Conservation (phyloP, 257 asterid species). For the Solanum lycopersicoides region DNA sequence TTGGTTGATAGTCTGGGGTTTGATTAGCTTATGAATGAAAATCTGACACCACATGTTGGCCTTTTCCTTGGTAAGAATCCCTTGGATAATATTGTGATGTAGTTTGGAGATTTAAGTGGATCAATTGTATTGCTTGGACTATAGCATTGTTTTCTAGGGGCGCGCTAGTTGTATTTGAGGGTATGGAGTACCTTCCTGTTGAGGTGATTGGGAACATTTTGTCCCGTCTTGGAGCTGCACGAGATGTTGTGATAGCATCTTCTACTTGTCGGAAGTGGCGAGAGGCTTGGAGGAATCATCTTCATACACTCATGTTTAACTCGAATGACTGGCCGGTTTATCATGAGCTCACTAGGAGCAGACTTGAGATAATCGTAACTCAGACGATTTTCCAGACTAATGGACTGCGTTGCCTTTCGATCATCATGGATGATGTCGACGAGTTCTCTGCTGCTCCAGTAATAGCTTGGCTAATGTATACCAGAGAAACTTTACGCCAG, state of each 20-base stretch:
- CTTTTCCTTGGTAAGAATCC: conserved; percentile 2
- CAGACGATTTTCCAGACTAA: conserved; percentile 69
- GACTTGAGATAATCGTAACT: conserved; percentile 73
- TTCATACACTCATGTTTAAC: conserved; percentile 57
- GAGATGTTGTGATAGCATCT: conserved; percentile 78
- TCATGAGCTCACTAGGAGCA: conserved; percentile 47
- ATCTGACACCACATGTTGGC: conserved; percentile 4
- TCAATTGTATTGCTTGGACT: conserved; percentile 12
- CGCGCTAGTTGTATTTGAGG: background rate
- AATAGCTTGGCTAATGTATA: conserved; percentile 88
- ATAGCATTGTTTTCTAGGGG: conserved; percentile 1
- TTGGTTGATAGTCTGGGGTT: conserved; percentile 8
- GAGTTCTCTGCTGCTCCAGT: conserved; percentile 82
- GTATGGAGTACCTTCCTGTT: conserved; percentile 81
- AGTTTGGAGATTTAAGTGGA: conserved; percentile 1
- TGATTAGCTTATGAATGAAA: conserved; percentile 1
- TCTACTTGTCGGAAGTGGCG: conserved; percentile 82
- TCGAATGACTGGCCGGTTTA: conserved; percentile 80
- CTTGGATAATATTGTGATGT: conserved; percentile 6
- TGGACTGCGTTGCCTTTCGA: conserved; percentile 57
- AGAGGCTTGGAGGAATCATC: conserved; percentile 77
- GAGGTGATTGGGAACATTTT: conserved; percentile 87
- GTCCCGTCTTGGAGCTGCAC: conserved; percentile 70
- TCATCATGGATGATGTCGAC: conserved; percentile 76
- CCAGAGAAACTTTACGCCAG: conserved; percentile 65